A percentile compares a stretch with the other conserved stretches of the same genome.
Conservation (phyloP, 768 basidiomycete genomes). For the Tricholoma bakamatsutake region DNA sequence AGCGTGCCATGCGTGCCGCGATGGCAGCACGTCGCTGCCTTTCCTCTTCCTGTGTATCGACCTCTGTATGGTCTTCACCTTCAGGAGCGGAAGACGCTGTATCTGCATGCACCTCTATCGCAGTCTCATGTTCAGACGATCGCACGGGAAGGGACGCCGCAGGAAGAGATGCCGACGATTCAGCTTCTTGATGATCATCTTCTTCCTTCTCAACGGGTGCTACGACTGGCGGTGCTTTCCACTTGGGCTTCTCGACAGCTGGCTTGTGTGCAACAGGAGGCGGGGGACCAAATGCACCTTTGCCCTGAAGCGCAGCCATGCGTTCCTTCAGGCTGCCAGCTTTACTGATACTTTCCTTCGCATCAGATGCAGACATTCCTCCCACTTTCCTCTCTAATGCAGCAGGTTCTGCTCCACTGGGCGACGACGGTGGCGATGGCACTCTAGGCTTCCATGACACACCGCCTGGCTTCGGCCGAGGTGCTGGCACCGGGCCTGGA, state of each 20-base stretch:
- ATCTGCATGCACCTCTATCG: conserved; percentile 14
- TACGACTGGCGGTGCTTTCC: conserved; percentile 72
- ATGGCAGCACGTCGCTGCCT: conserved; percentile 79
- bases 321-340: conserved; percentile 85
- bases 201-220: conserved; percentile 42
- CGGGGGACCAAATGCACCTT: conserved; percentile 69
- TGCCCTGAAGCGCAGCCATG: conserved; percentile 90
- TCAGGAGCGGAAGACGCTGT: conserved; percentile 13
- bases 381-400: conserved; percentile 24
- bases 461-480: conserved; percentile 62
- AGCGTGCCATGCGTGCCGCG: conserved; percentile 88
- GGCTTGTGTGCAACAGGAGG: conserved; percentile 51
- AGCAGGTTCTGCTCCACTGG: conserved; percentile 17
- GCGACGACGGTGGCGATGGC: conserved; percentile 44
- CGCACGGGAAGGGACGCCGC: conserved; percentile 12
- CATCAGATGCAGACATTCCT: conserved; percentile 81
- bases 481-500: conserved; percentile 34
- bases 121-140: conserved; percentile 15
- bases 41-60: conserved; percentile 65
- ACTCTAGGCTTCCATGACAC: conserved; percentile 70
- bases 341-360: conserved; percentile 77
- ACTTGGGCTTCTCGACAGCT: conserved; percentile 67
- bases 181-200: conserved; percentile 21
- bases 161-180: conserved; percentile 30
- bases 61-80: conserved; percentile 24